Evolutionary conservation across 805 yeast genomes (phyloP), one percentile per base, ranked within the genome.

Genomic region (Kuraishia floccosa): DNA sequence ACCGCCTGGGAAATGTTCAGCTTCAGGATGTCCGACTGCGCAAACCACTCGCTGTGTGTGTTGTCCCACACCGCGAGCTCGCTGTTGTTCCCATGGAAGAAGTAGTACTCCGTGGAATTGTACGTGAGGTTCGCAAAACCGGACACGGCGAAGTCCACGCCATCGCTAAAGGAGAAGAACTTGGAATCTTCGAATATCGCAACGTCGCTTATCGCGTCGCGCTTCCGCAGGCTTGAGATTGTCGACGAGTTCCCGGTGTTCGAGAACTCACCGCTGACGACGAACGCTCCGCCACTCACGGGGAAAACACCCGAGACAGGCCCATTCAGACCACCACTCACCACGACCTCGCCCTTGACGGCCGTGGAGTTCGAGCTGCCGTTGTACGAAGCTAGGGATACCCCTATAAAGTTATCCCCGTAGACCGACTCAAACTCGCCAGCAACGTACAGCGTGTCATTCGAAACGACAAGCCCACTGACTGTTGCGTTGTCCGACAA

Each of bases 191-290:
- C n/a, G n/a, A n/a, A n/a, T n/a, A n/a, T n/a, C n/a, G n/a, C n/a
- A n/a, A n/a, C n/a, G n/a, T n/a, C n/a, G n/a, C n/a, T n/a, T n/a
- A n/a, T n/a, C n/a, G n/a, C n/a, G n/a, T n/a, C n/a, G n/a, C n/a
- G n/a, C 22, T 37, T 40, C 16, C 41, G 29, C n/a, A 32, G 18
- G 13, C 17, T 17, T 2, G 38, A 16, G 2, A 37, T 17, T 7
- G 44, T 27, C 1, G 61, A 39, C 14, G 46, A 46, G 17, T 56
- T 49, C 4, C 46, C 45, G 10, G 65, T 49, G 1, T 58, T 52
- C 24, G 47, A 42, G 37, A 75, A 67, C 5, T 54, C 43, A 3
- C 84, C 84, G 15, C 62, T 51, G 7, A 73, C 35, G 3, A 66
- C 30, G 5, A 78, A 50, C 5, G 54, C 50, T 9, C 52, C 50